Conservation (phyloP, 805 yeast genomes). For the Lipomyces orientalis region DNA sequence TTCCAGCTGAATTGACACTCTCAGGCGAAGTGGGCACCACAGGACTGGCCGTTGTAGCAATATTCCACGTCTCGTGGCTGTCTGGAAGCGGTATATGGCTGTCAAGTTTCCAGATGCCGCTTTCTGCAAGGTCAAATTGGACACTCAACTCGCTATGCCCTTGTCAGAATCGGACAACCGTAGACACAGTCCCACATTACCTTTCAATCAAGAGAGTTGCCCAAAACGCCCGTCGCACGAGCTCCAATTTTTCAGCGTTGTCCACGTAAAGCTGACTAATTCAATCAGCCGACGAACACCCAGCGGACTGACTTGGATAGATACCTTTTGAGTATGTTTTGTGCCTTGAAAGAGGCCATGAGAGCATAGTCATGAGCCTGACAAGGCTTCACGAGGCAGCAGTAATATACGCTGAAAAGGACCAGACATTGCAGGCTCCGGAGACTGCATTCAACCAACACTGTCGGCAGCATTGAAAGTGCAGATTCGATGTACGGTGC, state of each 20-base stretch:
- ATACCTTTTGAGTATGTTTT: background rate
- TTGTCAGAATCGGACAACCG: background rate
- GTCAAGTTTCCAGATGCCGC: constrained; percentile 1
- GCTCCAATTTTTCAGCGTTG: background rate
- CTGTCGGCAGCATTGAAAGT: too few relatives aligned
- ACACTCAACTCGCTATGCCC: background rate
- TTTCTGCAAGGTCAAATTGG: background rate
- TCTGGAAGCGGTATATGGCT: background rate
- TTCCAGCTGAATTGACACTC: background rate
- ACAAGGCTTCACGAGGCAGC: constrained; percentile 2
- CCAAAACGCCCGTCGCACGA: background rate
- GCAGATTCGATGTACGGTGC: too few relatives aligned
- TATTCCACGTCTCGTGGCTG: background rate
- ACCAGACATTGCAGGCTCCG: too few relatives aligned
- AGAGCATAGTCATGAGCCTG: constrained; percentile 1
- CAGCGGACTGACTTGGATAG: background rate
- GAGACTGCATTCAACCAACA: too few relatives aligned
- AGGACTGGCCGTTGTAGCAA: background rate
- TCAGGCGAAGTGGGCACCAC: background rate
- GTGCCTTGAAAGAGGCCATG: background rate
- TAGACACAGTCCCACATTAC: background rate
- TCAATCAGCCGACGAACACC: background rate
- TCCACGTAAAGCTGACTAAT: background rate
- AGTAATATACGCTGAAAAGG: background rate
- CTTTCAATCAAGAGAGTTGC: background rate